These are phyloP conservation scores for Colletotrichum phormii DNA, from an alignment of 2,329 filamentous ascomycete genomes.

Conservation along the genomic window DNA sequence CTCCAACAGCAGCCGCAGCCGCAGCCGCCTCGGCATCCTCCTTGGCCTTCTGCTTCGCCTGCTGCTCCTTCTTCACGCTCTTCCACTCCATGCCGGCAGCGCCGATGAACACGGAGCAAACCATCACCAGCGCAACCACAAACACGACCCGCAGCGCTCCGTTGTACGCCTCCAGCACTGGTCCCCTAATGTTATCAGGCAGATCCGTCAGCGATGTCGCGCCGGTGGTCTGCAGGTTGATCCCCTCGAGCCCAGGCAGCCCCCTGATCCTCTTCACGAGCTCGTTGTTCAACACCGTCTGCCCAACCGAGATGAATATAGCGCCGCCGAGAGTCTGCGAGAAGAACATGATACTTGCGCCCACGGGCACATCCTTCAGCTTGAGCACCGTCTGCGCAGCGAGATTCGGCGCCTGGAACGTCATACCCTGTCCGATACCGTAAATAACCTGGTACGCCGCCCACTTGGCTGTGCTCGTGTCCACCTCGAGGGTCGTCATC, in stretches of 20 bases:
- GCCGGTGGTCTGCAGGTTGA: slow-evolving; percentile 33
- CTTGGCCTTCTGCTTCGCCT: slow-evolving; percentile 19
- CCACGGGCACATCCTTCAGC: slow-evolving; percentile 54
- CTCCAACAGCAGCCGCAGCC: slow-evolving; percentile 1
- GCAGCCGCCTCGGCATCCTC: slow-evolving; percentile 15
- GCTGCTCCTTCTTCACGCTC: slow-evolving; percentile 50
- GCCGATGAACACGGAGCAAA: slow-evolving; percentile 65
- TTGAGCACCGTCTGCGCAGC: slow-evolving; percentile 59
- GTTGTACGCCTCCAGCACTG: slow-evolving; percentile 66
- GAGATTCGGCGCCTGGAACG: slow-evolving; percentile 58
- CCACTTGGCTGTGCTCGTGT: slow-evolving; percentile 48
- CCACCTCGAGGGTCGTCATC: slow-evolving; percentile 50
- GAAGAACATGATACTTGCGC: slow-evolving; percentile 57
- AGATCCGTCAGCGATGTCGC: slow-evolving; percentile 40
- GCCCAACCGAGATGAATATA: slow-evolving; percentile 57
- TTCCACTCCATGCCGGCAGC: slow-evolving; percentile 70
- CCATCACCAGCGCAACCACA: slow-evolving; percentile 68
- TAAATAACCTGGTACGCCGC: slow-evolving; percentile 57
- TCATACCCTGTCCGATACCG: slow-evolving; percentile 57
- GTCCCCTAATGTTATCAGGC: slow-evolving; percentile 36
- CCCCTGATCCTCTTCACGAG: slow-evolving; percentile 48
- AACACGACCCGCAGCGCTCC: slow-evolving; percentile 68
- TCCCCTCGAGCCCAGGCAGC: slow-evolving; percentile 43
- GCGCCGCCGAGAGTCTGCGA: slow-evolving; percentile 58
- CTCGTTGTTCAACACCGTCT: slow-evolving; percentile 57